Evolutionary conservation across 768 basidiomycete genomes (phyloP).

Genomic region (Rhizopogon vulgaris): DNA sequence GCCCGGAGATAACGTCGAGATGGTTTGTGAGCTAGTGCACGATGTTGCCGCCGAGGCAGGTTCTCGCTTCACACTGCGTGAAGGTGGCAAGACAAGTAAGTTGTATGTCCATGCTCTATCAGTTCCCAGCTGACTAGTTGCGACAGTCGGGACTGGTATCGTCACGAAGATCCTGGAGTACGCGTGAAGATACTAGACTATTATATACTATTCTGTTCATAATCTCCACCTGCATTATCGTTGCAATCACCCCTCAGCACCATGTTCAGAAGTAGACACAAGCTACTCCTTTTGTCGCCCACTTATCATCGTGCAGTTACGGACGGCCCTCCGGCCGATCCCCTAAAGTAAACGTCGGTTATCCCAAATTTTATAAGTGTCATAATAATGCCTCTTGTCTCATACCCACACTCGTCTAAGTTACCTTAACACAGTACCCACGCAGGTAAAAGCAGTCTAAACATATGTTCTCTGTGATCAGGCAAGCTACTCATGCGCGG

Average conservation of each 20-base stretch:
- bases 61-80: constrained; percentile 85
- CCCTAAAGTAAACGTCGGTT: constrained; percentile 6
- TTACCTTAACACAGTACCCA: background rate
- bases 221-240: constrained; percentile 11
- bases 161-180: constrained; percentile 75
- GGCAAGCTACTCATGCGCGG: constrained; percentile 1
- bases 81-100: constrained; percentile 90
- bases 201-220: constrained; percentile 14
- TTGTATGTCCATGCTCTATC: background rate
- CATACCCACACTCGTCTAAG: constrained; percentile 5
- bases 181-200: constrained; percentile 15
- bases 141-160: constrained; percentile 85
- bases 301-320: background rate
- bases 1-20: constrained; percentile 97
- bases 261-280: constrained; percentile 5
- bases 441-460: background rate
- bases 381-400: constrained; percentile 1
- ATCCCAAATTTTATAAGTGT: background rate
- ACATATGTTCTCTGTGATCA: constrained; percentile 4
- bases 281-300: background rate
- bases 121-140: constrained; percentile 9
- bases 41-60: constrained; percentile 90
- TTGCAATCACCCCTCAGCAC: constrained; percentile 20
- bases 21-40: constrained; percentile 75
- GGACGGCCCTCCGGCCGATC: background rate